These are phyloP conservation scores for Hirsutella rhossiliensis DNA, from an alignment of 2,329 filamentous ascomycete species.

Conservation along the genomic window DNA sequence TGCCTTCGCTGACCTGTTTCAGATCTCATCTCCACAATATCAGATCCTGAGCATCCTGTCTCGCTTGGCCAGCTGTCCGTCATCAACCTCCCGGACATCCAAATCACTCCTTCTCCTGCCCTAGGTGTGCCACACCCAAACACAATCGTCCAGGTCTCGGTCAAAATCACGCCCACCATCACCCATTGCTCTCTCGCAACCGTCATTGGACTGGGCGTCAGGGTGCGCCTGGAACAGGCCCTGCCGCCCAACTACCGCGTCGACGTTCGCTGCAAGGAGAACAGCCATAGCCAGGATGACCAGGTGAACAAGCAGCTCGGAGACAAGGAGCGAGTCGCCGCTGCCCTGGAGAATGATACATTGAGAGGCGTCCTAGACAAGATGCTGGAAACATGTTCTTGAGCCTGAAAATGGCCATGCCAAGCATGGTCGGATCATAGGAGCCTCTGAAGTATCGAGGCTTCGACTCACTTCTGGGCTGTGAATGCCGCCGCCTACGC, in stretches of 20 bases:
- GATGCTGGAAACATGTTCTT: slow-evolving; percentile 82
- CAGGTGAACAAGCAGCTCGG: slow-evolving; percentile 94
- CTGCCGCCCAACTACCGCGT: slow-evolving; percentile 85
- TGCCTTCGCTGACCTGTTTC: slow-evolving; percentile 2
- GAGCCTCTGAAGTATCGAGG: no score
- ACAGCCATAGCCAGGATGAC: slow-evolving; percentile 88
- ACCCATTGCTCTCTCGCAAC: slow-evolving; percentile 95
- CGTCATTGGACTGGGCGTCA: slow-evolving; percentile 86
- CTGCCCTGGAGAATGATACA: slow-evolving; percentile 86
- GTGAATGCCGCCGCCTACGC: no score
- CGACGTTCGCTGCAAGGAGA: slow-evolving; percentile 89
- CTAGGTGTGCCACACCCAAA: slow-evolving; percentile 29
- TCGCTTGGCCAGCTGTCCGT: slow-evolving; percentile 89
- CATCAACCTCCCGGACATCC: slow-evolving; percentile 90
- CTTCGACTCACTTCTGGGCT: no score
- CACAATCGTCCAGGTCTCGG: slow-evolving; percentile 60
- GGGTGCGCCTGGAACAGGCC: slow-evolving; percentile 81
- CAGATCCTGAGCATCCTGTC: slow-evolving; percentile 91
- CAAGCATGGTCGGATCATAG: no score
- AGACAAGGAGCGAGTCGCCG: slow-evolving; percentile 93
- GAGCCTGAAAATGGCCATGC: slow-evolving; percentile 1
- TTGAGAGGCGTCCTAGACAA: slow-evolving; percentile 80
- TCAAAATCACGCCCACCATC: slow-evolving; percentile 91
- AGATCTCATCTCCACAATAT: slow-evolving; percentile 93
- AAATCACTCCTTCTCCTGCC: slow-evolving; percentile 42